phyloP scores from a whole-genome alignment of 257 asterid genomes.

The Solanum acaule region DNA sequence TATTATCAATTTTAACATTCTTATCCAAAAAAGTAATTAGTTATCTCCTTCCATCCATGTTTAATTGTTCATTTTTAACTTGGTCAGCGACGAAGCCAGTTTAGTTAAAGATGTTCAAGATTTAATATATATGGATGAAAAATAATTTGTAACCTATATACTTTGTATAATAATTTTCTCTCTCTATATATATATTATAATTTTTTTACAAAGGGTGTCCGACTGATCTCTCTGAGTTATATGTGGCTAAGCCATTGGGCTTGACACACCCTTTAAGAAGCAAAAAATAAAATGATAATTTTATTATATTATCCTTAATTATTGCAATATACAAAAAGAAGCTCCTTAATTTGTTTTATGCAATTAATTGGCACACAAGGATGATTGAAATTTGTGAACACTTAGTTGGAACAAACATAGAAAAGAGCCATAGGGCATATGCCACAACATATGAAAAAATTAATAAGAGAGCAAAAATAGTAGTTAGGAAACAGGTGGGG shows the following conservation, averaged over 20 bases:
- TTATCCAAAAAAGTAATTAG: neutral
- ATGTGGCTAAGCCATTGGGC: neutral
- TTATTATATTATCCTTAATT: too few relatives aligned
- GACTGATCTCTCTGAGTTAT: neutral
- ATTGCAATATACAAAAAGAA: neutral
- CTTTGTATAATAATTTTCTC: too few relatives aligned
- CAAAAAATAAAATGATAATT: neutral
- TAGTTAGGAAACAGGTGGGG: neutral
- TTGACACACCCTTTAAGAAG: neutral
- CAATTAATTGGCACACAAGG: neutral
- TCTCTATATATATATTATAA: too few relatives aligned
- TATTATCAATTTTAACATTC: neutral
- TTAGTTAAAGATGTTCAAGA: neutral
- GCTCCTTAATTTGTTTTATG: neutral
- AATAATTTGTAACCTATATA: neutral
- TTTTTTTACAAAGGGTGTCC: neutral
- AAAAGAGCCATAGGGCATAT: neutral
- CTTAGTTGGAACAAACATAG: neutral
- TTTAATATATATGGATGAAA: too few relatives aligned
- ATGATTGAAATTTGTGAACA: neutral
- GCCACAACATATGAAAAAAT: neutral
- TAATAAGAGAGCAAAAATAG: neutral
- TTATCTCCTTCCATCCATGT: neutral
- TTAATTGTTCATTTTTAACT: neutral
- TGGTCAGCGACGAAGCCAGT: accelerated